phyloP scores from a whole-genome alignment of 1,284 basidiomycete genomes.

The Cerioporus squamosus region DNA sequence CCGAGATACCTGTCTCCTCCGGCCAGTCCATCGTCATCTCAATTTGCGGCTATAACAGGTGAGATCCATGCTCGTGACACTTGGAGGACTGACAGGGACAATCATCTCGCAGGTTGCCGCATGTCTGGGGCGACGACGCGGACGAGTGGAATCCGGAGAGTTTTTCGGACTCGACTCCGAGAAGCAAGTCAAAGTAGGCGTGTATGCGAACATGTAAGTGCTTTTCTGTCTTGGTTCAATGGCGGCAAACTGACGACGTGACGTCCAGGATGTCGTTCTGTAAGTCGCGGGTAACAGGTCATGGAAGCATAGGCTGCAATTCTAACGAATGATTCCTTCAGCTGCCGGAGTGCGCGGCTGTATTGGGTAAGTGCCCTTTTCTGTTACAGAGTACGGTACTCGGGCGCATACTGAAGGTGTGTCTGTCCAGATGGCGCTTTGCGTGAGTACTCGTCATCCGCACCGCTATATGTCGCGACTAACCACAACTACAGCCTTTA shows the following conservation, averaged over 20 bases:
- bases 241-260: neutral
- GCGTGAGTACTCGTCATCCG: slow-evolving; percentile 33
- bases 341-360: slow-evolving; percentile 13
- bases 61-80: neutral
- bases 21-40: slow-evolving; percentile 40
- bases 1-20: slow-evolving; percentile 38
- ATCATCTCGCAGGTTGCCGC: slow-evolving; percentile 25
- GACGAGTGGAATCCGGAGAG: slow-evolving; percentile 7
- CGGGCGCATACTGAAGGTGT: neutral
- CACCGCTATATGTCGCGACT: neutral
- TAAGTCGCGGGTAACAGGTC: neutral
- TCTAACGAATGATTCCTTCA: neutral
- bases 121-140: slow-evolving; percentile 54
- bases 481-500: slow-evolving; percentile 34
- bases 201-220: slow-evolving; percentile 57
- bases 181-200: slow-evolving; percentile 45
- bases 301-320: neutral
- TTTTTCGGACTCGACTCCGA: neutral
- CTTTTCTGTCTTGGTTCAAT: too few species aligned
- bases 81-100: neutral
- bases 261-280: slow-evolving; percentile 12
- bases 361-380: slow-evolving; percentile 32
- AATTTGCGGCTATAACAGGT: slow-evolving; percentile 38
- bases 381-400: neutral
- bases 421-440: slow-evolving; percentile 41